These are phyloP conservation scores for Penicillium parvum DNA, from an alignment of 495 filamentous ascomycete species.

Conservation along the genomic window DNA sequence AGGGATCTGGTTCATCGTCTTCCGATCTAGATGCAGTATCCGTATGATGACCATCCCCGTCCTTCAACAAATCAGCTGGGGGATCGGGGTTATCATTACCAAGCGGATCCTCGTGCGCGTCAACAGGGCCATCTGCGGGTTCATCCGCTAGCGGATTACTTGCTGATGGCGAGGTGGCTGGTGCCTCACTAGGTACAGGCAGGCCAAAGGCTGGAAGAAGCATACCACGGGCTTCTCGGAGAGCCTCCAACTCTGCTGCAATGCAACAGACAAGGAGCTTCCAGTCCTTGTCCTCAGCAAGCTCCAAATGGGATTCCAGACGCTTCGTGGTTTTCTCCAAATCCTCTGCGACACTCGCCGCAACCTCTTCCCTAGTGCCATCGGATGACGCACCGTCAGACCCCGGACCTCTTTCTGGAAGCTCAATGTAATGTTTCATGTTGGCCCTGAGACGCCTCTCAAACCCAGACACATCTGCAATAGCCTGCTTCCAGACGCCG, in stretches of 20 bases:
- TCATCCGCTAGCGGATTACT: constrained; percentile 5
- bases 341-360: constrained; percentile 38
- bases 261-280: constrained; percentile 84
- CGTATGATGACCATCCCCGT: constrained; percentile 23
- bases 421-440: constrained; percentile 43
- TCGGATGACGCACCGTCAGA: constrained; percentile 10
- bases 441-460: constrained; percentile 58
- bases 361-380: constrained; percentile 23
- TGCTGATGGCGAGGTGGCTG: constrained; percentile 5
- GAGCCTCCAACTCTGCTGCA: constrained; percentile 82
- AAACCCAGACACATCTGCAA: constrained; percentile 60
- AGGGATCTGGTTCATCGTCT: constrained; percentile 48
- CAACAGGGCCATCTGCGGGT: background rate
- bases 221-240: constrained; percentile 63
- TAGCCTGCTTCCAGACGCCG: constrained; percentile 69
- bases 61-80: constrained; percentile 37
- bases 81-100: constrained; percentile 34
- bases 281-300: constrained; percentile 61
- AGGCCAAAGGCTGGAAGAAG: constrained; percentile 44
- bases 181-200: constrained; percentile 4
- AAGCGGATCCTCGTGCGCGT: constrained; percentile 15
- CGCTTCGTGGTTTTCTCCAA: constrained; percentile 37
- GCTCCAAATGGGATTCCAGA: constrained; percentile 36
- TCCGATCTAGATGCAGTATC: constrained; percentile 31
- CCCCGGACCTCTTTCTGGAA: constrained; percentile 15